Evolutionary conservation across 225 moss, liverwort and hornwort genomes (phyloP), one percentile per base, ranked within the genome.

Genomic region (Pleurozium schreberi): DNA sequence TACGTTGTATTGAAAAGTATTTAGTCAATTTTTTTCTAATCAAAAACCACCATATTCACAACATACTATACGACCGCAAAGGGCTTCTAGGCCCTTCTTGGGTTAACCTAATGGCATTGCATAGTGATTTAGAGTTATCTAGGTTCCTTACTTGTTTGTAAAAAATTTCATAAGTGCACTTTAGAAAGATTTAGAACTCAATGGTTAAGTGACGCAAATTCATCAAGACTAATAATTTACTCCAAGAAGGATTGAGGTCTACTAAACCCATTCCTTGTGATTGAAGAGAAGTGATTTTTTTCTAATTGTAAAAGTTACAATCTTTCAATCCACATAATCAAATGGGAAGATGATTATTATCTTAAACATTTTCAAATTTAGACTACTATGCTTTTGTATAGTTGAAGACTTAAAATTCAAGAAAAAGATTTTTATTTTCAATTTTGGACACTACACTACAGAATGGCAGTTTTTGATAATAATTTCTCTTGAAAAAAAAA

Each of bases 201-300:
- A 18, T 47, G 6, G 18, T 9, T 3, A 10, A 43, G 17, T 28
- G 28, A 45, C 0, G 6, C 3, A 45, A 73, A 17, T 73, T 45
- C 10, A 73, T 18, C 10, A 45, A 28, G 43, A 43, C 10, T 17
- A 27, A 73, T 3, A 45, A 73, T 73, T 73, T 45, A 73, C 71
- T 43, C 21, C 30, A 45, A 71, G 14, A 27, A 9, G 6, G 10
- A 18, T 74, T 1, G 2, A 45, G 1, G 11, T 74, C 18, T 74
- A 47, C 0, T 31, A 5, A 47, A 0, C 18, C 11, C 1, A 6
- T 30, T 74, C 7, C 0, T 0, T 1, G 18, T 0, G 6, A 30
- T 30, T 18, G 2, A 47, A 47, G 2, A 40, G 5, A 15, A 42
- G 13, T 2, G 26, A 27, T 28, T 7, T 28, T 43, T 4, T 5